Percentiles rank a stretch among this genome's conserved stretches.
These are phyloP conservation scores for Capillidium rhysosporum DNA, from an alignment of 371 early-diverging fungal genomes.

Conservation along the genomic window DNA sequence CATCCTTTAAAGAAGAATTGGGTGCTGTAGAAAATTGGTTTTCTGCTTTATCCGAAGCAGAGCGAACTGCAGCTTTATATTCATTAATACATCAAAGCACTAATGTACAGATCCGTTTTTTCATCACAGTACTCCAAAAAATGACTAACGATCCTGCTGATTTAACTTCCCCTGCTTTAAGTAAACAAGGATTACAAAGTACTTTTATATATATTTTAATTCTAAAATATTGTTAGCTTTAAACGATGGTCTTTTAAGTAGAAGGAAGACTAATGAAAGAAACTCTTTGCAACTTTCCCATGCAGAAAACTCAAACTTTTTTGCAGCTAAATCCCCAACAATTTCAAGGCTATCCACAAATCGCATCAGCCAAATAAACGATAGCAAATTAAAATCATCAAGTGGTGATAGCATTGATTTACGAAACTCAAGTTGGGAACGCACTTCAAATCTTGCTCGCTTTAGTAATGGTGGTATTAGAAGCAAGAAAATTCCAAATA, in stretches of 20 bases:
- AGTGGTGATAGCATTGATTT: not conserved
- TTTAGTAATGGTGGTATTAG: not conserved
- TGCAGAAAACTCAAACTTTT: not conserved
- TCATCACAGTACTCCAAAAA: slow-evolving; percentile 61
- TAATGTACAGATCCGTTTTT: slow-evolving; percentile 78
- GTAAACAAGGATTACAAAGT: not conserved
- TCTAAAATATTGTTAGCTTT: not conserved
- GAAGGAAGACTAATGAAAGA: too few relatives aligned
- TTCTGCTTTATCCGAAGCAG: slow-evolving; percentile 66
- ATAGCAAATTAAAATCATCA: too few relatives aligned
- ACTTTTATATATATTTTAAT: not conserved
- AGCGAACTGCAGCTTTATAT: slow-evolving; percentile 79
- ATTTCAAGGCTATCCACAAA: not conserved
- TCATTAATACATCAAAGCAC: slow-evolving; percentile 71
- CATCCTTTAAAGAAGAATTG: slow-evolving; percentile 80
- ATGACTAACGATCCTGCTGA: slow-evolving; percentile 1
- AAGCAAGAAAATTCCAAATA: not conserved
- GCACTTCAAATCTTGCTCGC: not conserved
- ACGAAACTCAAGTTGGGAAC: not conserved
- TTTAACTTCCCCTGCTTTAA: not conserved
- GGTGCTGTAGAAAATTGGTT: slow-evolving; percentile 91
- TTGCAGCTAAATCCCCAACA: not conserved
- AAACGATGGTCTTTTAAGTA: too few relatives aligned
- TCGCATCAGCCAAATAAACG: too few relatives aligned
- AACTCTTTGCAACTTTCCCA: not conserved